Evolutionary conservation across 352 stramenopile species (phyloP), one percentile per base, ranked within the genome.

Genomic region (Pythium grandisporangium): DNA sequence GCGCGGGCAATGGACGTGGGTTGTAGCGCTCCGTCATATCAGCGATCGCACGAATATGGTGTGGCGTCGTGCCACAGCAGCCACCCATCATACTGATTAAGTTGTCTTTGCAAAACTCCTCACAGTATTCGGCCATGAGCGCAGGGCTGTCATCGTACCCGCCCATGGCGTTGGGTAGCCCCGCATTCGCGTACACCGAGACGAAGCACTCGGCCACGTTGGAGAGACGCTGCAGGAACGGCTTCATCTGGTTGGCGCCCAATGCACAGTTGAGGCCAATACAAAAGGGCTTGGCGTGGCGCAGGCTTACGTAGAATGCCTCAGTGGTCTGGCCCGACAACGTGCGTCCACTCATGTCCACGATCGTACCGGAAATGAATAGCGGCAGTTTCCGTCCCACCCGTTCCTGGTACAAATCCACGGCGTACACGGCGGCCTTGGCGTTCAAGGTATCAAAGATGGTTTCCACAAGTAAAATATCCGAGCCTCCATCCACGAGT

Each of bases 391-490:
- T 84, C 24, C 91, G 53, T 13, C 77, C 73, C 34, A 65, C 91
- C 19, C 94, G 74, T 48, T 98, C 89, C 46, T 98, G 69, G 55
- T 91, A 98, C 51, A 96, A 73, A 38, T 93, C 78, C 48, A 98
- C 76, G 3, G 93, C 93, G 59, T 96, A 98, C 29, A 98, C 70
- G 2, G 93, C 95, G 16, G 93, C 95, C 70, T 98, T 98, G 39
- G 95, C 93, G 61, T 98, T 98, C 45, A 98, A 70, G 11, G 95
- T 98, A 58, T 98, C 95, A 61, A 98, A 98, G 45, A 98, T 98
- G 5, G 95, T 98, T 64, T 98, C 95, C 0, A 98, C 91, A 41
- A 98, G 95, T 34, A 98, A 62, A 48, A 98, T 86, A 60, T 98
- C 95, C 30, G 66, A 65, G 36, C 95, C 95, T n/a, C 95, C 95